A percentile compares a stretch with the other conserved stretches of the same genome.
Evolutionary conservation across 163 green algal genomes (phyloP).

Genomic region (Scenedesmus sp.): DNA sequence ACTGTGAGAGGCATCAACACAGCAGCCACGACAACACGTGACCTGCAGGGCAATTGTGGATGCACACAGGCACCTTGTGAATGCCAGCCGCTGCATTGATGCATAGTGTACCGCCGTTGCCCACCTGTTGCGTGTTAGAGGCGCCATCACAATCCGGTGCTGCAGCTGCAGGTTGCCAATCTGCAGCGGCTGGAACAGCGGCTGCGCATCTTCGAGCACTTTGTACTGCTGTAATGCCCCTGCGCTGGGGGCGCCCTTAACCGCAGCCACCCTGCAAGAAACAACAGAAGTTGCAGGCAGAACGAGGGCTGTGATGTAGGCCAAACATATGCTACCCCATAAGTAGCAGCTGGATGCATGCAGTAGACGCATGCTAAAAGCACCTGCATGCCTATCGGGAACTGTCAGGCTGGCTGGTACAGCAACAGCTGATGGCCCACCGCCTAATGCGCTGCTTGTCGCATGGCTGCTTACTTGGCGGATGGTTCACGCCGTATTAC

Average conservation of each 20-base stretch:
- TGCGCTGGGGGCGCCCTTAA: background rate
- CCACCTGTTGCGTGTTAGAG: constrained; percentile 69
- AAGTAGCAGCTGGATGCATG: background rate
- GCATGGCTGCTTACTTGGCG: background rate
- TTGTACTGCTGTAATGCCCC: background rate
- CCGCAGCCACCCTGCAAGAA: background rate
- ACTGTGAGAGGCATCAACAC: too few relatives aligned
- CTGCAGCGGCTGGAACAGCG: constrained; percentile 43
- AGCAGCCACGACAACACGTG: too few relatives aligned
- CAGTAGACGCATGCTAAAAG: background rate
- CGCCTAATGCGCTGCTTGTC: background rate
- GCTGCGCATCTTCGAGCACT: constrained; percentile 10
- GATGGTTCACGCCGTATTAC: background rate
- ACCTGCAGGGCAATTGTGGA: too few relatives aligned
- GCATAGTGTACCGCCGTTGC: background rate
- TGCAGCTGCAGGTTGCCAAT: constrained; percentile 60
- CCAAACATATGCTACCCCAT: background rate
- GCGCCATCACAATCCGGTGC: constrained; percentile 82
- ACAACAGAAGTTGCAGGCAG: background rate
- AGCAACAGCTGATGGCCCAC: background rate
- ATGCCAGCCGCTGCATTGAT: too few relatives aligned
- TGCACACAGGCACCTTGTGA: too few relatives aligned
- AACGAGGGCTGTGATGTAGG: too few relatives aligned
- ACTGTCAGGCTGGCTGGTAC: background rate
- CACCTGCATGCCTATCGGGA: background rate